Evolutionary conservation across 2,329 filamentous ascomycete genomes (phyloP).

Genomic region (Alternaria panax): DNA sequence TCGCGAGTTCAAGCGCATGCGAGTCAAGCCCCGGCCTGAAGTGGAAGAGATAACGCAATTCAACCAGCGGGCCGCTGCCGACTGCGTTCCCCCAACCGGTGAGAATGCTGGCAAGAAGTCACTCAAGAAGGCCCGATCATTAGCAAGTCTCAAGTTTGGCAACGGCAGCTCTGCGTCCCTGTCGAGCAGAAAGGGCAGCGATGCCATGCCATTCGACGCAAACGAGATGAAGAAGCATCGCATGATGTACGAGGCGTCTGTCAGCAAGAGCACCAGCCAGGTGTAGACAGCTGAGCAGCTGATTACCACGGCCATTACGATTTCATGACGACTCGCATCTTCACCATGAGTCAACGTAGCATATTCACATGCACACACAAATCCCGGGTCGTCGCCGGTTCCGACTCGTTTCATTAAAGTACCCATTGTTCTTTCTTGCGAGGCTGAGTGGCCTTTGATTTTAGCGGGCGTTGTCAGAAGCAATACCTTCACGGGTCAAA

Average conservation of each 20-base stretch:
- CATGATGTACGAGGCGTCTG: slow-evolving; percentile 44
- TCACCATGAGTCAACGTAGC: slow-evolving; percentile 25
- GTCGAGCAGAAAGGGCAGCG: slow-evolving; percentile 44
- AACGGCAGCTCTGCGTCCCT: slow-evolving; percentile 44
- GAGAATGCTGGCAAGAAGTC: slow-evolving; percentile 42
- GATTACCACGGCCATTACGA: slow-evolving; percentile 21
- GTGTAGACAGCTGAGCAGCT: slow-evolving; percentile 6
- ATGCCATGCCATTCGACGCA: slow-evolving; percentile 43
- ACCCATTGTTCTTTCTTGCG: slow-evolving; percentile 16
- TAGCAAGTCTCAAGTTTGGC: slow-evolving; percentile 41
- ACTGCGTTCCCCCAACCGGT: slow-evolving; percentile 22
- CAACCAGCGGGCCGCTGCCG: slow-evolving; percentile 31
- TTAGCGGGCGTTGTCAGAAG: slow-evolving; percentile 39
- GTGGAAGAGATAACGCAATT: slow-evolving; percentile 57
- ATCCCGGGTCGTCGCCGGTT: background rate
- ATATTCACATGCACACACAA: slow-evolving; percentile 14
- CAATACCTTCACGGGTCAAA: slow-evolving; percentile 39
- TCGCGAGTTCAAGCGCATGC: slow-evolving; percentile 66
- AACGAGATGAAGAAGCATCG: slow-evolving; percentile 49
- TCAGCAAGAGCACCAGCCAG: slow-evolving; percentile 18
- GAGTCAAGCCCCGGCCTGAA: slow-evolving; percentile 59
- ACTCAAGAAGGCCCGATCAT: slow-evolving; percentile 48
- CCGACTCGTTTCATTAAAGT: slow-evolving; percentile 12
- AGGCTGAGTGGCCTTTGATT: slow-evolving; percentile 8
- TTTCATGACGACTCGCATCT: slow-evolving; percentile 24